Conservation (phyloP, 805 yeast species). For the Nakazawaea anatomiae region DNA sequence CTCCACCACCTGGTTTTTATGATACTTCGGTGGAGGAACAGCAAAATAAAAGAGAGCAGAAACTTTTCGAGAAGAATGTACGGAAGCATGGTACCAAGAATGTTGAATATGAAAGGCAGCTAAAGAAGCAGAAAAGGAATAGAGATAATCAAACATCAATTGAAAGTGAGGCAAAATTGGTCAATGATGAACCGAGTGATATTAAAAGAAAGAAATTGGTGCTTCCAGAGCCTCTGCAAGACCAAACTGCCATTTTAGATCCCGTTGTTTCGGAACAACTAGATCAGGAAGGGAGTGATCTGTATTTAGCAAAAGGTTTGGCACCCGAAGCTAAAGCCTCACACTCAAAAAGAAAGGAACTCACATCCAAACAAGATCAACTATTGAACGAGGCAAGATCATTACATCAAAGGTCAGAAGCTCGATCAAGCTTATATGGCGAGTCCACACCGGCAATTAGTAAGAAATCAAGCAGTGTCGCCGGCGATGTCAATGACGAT, state of each 20-base stretch:
- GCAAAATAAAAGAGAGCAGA: constrained; percentile 30
- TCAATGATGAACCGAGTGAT: constrained; percentile 16
- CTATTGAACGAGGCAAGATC: constrained; percentile 29
- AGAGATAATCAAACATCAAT: constrained; percentile 16
- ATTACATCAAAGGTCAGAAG: constrained; percentile 24
- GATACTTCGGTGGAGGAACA: constrained; percentile 58
- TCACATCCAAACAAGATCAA: constrained; percentile 22
- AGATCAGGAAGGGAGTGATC: constrained; percentile 10
- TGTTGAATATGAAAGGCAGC: constrained; percentile 27
- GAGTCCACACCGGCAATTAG: not conserved
- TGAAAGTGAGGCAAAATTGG: constrained; percentile 16
- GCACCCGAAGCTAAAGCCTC: not conserved
- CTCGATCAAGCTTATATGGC: constrained; percentile 30
- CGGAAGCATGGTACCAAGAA: constrained; percentile 38
- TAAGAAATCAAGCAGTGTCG: constrained; percentile 4
- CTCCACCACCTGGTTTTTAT: constrained; percentile 62
- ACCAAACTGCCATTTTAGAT: not conserved
- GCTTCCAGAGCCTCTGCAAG: constrained; percentile 29
- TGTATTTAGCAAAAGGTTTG: constrained; percentile 6
- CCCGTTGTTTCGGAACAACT: constrained; percentile 10
- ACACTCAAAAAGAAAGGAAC: not conserved
- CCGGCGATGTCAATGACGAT: constrained; percentile 23
- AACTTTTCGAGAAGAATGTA: constrained; percentile 38
- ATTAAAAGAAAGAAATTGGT: constrained; percentile 30
- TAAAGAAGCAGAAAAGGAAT: constrained; percentile 24